Conservation (phyloP, 2,329 filamentous ascomycete genomes). For the Xylariaceae sp. region DNA sequence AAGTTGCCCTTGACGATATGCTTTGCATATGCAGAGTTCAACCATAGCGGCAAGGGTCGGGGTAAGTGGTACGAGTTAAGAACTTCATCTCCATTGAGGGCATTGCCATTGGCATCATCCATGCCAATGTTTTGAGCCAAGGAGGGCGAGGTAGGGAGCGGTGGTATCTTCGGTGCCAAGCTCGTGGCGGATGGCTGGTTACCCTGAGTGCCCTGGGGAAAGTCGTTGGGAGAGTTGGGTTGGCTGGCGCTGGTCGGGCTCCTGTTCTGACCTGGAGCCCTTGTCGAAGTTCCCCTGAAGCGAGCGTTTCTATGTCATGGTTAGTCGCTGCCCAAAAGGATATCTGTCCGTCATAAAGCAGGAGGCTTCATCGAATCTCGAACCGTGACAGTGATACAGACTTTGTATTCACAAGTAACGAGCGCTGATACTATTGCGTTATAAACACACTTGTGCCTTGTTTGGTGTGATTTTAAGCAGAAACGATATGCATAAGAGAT, state of each 20-base stretch:
- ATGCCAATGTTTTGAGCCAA: slow-evolving; percentile 72
- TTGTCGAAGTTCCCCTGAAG: slow-evolving; percentile 62
- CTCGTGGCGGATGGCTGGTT: slow-evolving; percentile 59
- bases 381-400: background rate
- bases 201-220: slow-evolving; percentile 55
- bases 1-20: slow-evolving; percentile 98
- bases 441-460: background rate
- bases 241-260: slow-evolving; percentile 59
- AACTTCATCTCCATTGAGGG: slow-evolving; percentile 59
- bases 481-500: background rate
- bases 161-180: slow-evolving; percentile 65
- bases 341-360: background rate
- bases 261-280: slow-evolving; percentile 58
- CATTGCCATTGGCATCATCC: slow-evolving; percentile 62
- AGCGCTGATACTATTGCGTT: background rate
- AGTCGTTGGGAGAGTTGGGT: slow-evolving; percentile 54
- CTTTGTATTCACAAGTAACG: background rate
- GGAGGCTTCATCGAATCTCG: slow-evolving; percentile 16
- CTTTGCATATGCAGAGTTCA: slow-evolving; percentile 76
- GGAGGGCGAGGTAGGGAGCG: slow-evolving; percentile 68
- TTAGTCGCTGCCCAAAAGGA: slow-evolving; percentile 37
- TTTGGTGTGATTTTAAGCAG: background rate
- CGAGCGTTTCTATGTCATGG: slow-evolving; percentile 58
- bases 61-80: slow-evolving; percentile 69
- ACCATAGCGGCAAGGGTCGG: slow-evolving; percentile 73